phyloP scores from a whole-genome alignment of 2,329 filamentous ascomycete species.

The Alternaria sp. region DNA sequence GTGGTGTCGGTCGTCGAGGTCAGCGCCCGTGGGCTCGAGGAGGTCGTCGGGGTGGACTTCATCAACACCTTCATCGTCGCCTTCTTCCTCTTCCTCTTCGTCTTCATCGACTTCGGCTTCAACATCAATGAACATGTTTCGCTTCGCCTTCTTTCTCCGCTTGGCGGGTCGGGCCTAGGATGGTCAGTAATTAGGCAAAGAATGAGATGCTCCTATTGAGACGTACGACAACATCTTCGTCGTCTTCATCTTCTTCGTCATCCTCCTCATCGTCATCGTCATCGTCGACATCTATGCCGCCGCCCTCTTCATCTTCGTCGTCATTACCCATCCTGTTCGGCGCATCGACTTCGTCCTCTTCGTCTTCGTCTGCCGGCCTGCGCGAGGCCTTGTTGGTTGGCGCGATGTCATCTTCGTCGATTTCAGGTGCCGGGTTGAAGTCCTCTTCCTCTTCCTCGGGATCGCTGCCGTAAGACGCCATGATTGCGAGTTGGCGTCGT shows the following conservation, averaged over 20 bases:
- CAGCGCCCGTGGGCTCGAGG: constrained; percentile 76
- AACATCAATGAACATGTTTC: constrained; percentile 93
- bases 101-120: constrained; percentile 97
- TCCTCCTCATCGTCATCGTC: constrained; percentile 68
- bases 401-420: constrained; percentile 66
- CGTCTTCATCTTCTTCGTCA: constrained; percentile 71
- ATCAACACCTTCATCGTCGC: constrained; percentile 84
- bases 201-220: constrained; percentile 7
- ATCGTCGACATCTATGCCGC: constrained; percentile 63
- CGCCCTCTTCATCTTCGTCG: constrained; percentile 62
- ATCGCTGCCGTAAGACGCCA: constrained; percentile 44
- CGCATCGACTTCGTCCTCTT: constrained; percentile 51
- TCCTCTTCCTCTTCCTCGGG: constrained; percentile 74
- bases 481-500: constrained; percentile 19
- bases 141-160: constrained; percentile 74
- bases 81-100: constrained; percentile 81
- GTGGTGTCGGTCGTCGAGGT: constrained; percentile 91
- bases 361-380: constrained; percentile 48
- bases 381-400: constrained; percentile 29
- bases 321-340: constrained; percentile 45
- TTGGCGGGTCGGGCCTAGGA: constrained; percentile 77
- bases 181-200: constrained; percentile 26
- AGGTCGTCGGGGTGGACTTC: constrained; percentile 92
- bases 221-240: constrained; percentile 53
- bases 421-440: constrained; percentile 84